phyloP scores from a whole-genome alignment of 257 asterid species.

The Plantago elongata region DNA sequence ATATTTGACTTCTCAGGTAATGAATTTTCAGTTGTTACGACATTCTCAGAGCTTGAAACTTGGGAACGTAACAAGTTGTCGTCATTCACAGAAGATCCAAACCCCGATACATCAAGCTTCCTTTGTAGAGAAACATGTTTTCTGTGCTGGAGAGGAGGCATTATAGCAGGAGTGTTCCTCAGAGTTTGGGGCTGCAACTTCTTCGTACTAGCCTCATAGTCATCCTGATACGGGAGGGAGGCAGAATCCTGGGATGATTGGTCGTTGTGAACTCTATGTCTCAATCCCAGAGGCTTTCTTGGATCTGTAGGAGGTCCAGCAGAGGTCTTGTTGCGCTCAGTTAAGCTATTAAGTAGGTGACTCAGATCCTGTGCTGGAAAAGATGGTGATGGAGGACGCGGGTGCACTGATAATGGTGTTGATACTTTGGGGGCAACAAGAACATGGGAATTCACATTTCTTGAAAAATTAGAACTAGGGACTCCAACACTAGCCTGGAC shows the following conservation, averaged over 20 bases:
- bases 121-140: conserved; percentile 28
- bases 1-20: conserved; percentile 44
- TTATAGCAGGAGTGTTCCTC: conserved; percentile 29
- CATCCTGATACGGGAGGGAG: conserved; percentile 32
- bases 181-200: conserved; percentile 31
- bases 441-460: conserved; percentile 29
- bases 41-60: conserved; percentile 33
- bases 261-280: conserved; percentile 24
- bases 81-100: conserved; percentile 21
- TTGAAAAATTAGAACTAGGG: conserved; percentile 31
- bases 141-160: conserved; percentile 35
- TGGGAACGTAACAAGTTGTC: conserved; percentile 21
- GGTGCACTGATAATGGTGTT: conserved; percentile 34
- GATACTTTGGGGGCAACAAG: conserved; percentile 38
- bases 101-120: conserved; percentile 33
- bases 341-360: conserved; percentile 32
- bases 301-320: conserved; percentile 54
- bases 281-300: conserved; percentile 46
- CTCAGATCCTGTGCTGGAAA: conserved; percentile 19
- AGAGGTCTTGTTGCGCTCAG: conserved; percentile 39
- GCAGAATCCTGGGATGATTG: conserved; percentile 37
- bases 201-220: conserved; percentile 28
- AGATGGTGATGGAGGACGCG: conserved; percentile 41
- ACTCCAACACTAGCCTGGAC: conserved; percentile 36
- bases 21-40: conserved; percentile 31